A percentile compares a stretch with the other conserved stretches of the same genome.
Conservation (phyloP, 352 stramenopile genomes). For the Pythium rishiriense region DNA sequence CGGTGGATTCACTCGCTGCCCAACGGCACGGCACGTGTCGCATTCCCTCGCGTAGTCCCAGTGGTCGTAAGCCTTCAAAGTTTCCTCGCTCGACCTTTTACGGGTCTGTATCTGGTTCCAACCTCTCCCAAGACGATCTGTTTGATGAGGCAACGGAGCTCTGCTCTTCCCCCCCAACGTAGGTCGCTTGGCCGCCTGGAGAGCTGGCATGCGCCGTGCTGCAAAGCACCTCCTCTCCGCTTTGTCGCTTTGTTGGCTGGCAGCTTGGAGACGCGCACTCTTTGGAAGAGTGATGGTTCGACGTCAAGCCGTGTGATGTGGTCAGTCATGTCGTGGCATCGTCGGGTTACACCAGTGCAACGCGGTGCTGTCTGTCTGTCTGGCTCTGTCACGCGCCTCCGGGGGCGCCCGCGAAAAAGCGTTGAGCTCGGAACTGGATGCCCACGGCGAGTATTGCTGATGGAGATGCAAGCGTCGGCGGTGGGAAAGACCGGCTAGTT, state of each 20-base stretch:
- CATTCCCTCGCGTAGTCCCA: not conserved
- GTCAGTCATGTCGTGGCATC: constrained; percentile 18
- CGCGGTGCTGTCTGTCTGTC: not conserved
- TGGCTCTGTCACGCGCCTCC: constrained; percentile 13
- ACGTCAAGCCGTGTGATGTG: constrained; percentile 6
- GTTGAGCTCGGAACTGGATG: constrained; percentile 6
- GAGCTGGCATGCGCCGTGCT: no score
- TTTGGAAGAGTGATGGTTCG: not conserved
- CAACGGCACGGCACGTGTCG: not conserved
- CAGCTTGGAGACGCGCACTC: not conserved
- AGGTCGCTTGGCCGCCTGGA: no score
- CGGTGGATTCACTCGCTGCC: not conserved
- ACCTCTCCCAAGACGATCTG: no score
- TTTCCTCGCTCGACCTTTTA: no score
- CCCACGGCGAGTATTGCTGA: constrained; percentile 4
- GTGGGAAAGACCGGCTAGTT: not conserved
- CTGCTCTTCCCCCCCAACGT: no score
- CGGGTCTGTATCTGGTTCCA: no score
- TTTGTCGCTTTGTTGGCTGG: no score
- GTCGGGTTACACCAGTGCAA: constrained; percentile 17
- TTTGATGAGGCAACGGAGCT: no score
- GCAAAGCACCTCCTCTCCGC: no score
- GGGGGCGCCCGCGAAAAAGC: not conserved
- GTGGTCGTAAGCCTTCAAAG: no score
- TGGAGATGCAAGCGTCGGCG: not conserved